A percentile compares a stretch with the other conserved stretches of the same genome.
Conservation (phyloP, 2,329 filamentous ascomycete genomes). For the Dactylella cylindrospora region DNA sequence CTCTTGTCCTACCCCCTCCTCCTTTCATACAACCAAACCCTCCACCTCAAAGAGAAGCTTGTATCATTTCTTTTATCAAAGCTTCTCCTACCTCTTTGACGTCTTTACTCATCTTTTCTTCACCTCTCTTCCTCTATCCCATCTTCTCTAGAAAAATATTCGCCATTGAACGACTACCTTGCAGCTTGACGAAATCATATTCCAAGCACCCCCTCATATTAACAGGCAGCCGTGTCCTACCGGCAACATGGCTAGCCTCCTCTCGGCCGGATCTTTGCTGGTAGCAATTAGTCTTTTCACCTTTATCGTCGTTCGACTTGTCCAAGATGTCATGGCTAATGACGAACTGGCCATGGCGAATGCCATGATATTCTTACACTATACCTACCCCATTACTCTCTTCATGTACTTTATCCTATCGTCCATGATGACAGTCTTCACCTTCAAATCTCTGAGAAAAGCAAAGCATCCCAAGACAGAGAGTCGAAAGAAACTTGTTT, state of each 20-base stretch:
- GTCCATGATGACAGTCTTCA: slow-evolving; percentile 57
- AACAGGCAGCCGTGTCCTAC: slow-evolving; percentile 35
- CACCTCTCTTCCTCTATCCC: background rate
- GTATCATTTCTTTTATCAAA: too few species aligned
- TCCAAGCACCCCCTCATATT: background rate
- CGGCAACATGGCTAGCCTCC: slow-evolving; percentile 44
- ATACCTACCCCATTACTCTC: slow-evolving; percentile 61
- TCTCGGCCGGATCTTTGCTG: slow-evolving; percentile 39
- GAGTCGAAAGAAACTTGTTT: slow-evolving; percentile 55
- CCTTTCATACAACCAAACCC: too few species aligned
- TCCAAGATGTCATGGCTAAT: slow-evolving; percentile 16
- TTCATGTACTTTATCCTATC: slow-evolving; percentile 62
- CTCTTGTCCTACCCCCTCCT: too few species aligned
- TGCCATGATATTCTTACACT: slow-evolving; percentile 55
- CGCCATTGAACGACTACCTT: too few species aligned
- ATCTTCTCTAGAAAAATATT: too few species aligned
- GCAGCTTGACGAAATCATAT: too few species aligned
- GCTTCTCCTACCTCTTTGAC: background rate
- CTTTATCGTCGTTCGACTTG: slow-evolving; percentile 10
- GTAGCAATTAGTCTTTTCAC: slow-evolving; percentile 18
- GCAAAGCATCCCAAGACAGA: slow-evolving; percentile 51
- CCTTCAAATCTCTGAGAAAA: slow-evolving; percentile 57
- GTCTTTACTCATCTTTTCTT: background rate
- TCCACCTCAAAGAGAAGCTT: too few species aligned
- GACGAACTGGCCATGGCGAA: slow-evolving; percentile 19